phyloP scores from a whole-genome alignment of 768 basidiomycete genomes.

The Tubosaeta sp. region DNA sequence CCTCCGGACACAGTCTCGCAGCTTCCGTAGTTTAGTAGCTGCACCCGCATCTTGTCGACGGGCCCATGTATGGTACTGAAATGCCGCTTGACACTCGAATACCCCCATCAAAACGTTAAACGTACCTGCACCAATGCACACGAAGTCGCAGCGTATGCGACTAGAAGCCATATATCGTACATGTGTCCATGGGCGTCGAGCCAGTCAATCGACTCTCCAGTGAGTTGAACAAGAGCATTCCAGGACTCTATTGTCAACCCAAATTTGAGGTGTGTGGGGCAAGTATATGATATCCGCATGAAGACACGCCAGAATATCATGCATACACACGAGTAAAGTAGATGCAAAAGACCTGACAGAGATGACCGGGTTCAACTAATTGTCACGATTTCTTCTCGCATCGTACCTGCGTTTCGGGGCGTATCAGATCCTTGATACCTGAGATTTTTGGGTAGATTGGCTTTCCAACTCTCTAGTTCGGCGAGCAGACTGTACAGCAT shows the following conservation, averaged over 20 bases:
- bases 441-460: conserved; percentile 70
- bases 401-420: conserved; percentile 62
- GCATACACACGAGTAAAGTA: conserved; percentile 83
- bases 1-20: conserved; percentile 78
- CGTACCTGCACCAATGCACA: conserved; percentile 88
- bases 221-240: conserved; percentile 66
- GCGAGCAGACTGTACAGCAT: conserved; percentile 59
- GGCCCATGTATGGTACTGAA: conserved; percentile 91
- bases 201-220: conserved; percentile 86
- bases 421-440: conserved; percentile 71
- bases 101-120: conserved; percentile 3
- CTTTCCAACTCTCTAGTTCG: conserved; percentile 76
- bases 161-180: conserved; percentile 84
- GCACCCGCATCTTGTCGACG: conserved; percentile 75
- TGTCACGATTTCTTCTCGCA: neutral
- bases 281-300: conserved; percentile 93
- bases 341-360: conserved; percentile 71
- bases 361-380: neutral
- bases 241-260: conserved; percentile 76
- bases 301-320: conserved; percentile 99
- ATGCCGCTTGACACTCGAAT: conserved; percentile 6
- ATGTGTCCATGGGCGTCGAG: conserved; percentile 72
- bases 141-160: conserved; percentile 83
- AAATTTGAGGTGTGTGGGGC: conserved; percentile 88
- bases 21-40: conserved; percentile 65